phyloP scores from a whole-genome alignment of 2,329 filamentous ascomycete species.

The Periconia macrospinosa region DNA sequence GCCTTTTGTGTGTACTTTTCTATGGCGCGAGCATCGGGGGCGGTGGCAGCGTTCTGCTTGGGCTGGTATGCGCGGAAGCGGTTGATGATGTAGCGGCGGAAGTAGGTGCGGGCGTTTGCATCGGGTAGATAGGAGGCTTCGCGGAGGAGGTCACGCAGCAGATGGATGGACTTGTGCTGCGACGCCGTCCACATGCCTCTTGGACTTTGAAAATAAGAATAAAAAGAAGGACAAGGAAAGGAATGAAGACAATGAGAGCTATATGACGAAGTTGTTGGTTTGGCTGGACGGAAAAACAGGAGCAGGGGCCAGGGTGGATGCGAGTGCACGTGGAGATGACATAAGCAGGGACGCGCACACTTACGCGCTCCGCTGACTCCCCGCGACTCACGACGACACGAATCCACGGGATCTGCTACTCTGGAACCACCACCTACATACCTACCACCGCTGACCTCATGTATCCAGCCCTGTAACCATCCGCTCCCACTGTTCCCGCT shows the following conservation, averaged over 20 bases:
- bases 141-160: slow-evolving; percentile 60
- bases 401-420: background rate
- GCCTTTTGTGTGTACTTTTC: slow-evolving; percentile 19
- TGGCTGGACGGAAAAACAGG: background rate
- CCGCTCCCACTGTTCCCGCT: background rate
- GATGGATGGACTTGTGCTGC: slow-evolving; percentile 41
- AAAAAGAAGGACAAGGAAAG: no score
- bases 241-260: background rate
- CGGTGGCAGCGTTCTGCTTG: slow-evolving; percentile 19
- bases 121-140: slow-evolving; percentile 65
- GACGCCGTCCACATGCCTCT: slow-evolving; percentile 14
- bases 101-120: slow-evolving; percentile 53
- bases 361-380: slow-evolving; percentile 17
- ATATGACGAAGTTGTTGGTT: background rate
- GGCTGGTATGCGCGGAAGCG: slow-evolving; percentile 53
- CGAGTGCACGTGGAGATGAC: background rate
- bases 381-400: background rate
- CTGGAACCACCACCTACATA: background rate
- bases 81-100: slow-evolving; percentile 51
- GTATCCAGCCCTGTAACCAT: no score
- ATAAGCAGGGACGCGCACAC: slow-evolving; percentile 9
- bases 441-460: no score
- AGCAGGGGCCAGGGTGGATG: no score
- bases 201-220: no score
- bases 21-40: slow-evolving; percentile 16